These are phyloP conservation scores for Otatea glauca DNA, from an alignment of 176 grass and related monocot species.

Conservation along the genomic window DNA sequence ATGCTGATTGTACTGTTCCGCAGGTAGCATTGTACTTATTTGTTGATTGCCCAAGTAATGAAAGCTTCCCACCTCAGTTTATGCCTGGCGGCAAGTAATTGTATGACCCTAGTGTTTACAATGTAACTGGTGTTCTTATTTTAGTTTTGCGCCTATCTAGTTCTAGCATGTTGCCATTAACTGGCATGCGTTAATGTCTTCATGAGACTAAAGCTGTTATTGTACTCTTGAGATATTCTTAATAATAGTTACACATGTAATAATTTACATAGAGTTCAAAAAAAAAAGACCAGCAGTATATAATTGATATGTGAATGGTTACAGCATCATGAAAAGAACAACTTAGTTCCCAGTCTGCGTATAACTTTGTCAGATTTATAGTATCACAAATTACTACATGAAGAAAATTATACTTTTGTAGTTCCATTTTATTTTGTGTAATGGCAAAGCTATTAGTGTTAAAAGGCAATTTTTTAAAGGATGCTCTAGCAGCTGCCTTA, in stretches of 20 bases:
- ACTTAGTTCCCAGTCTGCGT: too few species aligned
- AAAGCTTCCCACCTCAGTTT: slow-evolving; percentile 19
- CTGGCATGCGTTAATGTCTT: not conserved
- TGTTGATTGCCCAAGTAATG: slow-evolving; percentile 29
- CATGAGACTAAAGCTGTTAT: not conserved
- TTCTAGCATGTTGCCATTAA: slow-evolving; percentile 18
- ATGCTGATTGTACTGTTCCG: slow-evolving; percentile 96
- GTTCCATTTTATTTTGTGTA: too few species aligned
- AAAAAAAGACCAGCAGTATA: too few species aligned
- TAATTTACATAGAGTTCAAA: too few species aligned
- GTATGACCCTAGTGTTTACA: not conserved
- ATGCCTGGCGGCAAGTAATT: slow-evolving; percentile 14
- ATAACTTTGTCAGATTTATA: too few species aligned
- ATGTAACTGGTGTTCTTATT: not conserved
- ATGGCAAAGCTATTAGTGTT: not conserved
- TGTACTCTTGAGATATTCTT: too few species aligned
- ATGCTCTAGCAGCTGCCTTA: slow-evolving; percentile 20
- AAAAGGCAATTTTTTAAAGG: slow-evolving; percentile 24
- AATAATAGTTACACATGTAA: too few species aligned
- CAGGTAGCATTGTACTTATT: slow-evolving; percentile 68
- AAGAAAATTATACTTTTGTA: too few species aligned
- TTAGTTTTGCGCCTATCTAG: slow-evolving; percentile 1
- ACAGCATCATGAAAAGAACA: too few species aligned
- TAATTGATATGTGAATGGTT: too few species aligned
- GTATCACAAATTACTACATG: too few species aligned